phyloP scores from a whole-genome alignment of 2,329 filamentous ascomycete genomes.

The Thielaviopsis euricoi region DNA sequence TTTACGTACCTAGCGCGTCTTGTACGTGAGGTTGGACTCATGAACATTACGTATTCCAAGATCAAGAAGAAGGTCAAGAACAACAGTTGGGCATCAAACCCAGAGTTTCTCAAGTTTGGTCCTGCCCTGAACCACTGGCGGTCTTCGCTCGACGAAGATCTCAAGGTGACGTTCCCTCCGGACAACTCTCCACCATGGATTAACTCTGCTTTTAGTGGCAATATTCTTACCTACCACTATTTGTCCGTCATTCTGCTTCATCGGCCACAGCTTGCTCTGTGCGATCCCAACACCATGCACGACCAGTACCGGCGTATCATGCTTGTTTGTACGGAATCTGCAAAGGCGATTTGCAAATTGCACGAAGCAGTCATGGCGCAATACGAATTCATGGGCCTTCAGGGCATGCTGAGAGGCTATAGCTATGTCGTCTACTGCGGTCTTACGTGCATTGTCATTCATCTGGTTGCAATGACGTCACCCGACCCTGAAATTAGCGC shows the following conservation, averaged over 20 bases:
- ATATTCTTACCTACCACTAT: slow-evolving; percentile 79
- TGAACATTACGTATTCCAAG: slow-evolving; percentile 58
- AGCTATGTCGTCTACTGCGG: slow-evolving; percentile 92
- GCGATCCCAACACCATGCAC: slow-evolving; percentile 53
- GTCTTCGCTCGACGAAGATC: slow-evolving; percentile 58
- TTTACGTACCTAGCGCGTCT: slow-evolving; percentile 68
- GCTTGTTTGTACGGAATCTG: slow-evolving; percentile 68
- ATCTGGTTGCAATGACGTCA: slow-evolving; percentile 83
- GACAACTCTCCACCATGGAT: slow-evolving; percentile 74
- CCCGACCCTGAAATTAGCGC: slow-evolving; percentile 76
- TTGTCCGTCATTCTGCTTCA: slow-evolving; percentile 75
- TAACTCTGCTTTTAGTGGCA: slow-evolving; percentile 72
- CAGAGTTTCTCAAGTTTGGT: slow-evolving; percentile 65
- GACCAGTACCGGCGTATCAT: slow-evolving; percentile 79
- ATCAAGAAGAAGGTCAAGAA: slow-evolving; percentile 59
- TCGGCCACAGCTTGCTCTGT: slow-evolving; percentile 65
- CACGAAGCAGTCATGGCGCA: slow-evolving; percentile 68
- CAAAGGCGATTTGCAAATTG: slow-evolving; percentile 69
- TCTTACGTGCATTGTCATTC: slow-evolving; percentile 80
- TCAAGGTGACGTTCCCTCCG: slow-evolving; percentile 59
- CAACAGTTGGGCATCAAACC: slow-evolving; percentile 57
- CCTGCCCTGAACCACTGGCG: slow-evolving; percentile 63
- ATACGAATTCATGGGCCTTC: slow-evolving; percentile 62
- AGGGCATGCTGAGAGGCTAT: slow-evolving; percentile 86
- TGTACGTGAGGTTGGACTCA: slow-evolving; percentile 60